Evolutionary conservation across 2,329 filamentous ascomycete species (phyloP), one percentile per base, ranked within the genome.

Genomic region (Xylariomycetidae sp.): DNA sequence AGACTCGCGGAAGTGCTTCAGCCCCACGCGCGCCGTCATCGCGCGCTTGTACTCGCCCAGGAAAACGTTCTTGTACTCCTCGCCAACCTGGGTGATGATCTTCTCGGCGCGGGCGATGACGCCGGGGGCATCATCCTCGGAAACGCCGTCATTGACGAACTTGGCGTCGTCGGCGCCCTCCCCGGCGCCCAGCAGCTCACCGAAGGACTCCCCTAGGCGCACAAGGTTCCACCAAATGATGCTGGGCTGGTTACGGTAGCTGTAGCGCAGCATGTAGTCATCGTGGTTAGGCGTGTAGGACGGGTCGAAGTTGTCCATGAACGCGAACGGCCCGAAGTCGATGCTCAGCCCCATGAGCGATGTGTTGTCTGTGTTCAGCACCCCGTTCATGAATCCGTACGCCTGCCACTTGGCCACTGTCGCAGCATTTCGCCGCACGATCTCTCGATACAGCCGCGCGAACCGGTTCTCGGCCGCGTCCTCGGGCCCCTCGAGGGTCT

Each of bases 201-300:
- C 92, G 0, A 98, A 57, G 0, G 84, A 76, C 62, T 98, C 92
- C 37, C 88, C 92, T 0, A 98, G 73, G 2, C 92, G 79, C 1
- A 95, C 87, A 0, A 96, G 70, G 52, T 96, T 96, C 92, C 92
- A 98, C 92, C 92, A 98, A 53, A 98, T 92, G 37, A 98, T 85
- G 26, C 82, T 89, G 0, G 92, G 89, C 55, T 98, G 92, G 56
- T 95, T 95, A 46, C 82, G 81, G 67, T 96, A 98, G 46, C 79
- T 81, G 58, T 98, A 98, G 29, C 92, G 77, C 19, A 94, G 67
- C 64, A 83, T 74, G 53, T 83, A 73, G 53, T 98, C 92, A 58
- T 98, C 92, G 57, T 98, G 92, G 54, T 98, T 98, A 1, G 92
- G 92, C 0, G 92, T 98, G 58, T 96, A 98, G 12, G 72, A 68